These are phyloP conservation scores for Ajuga reptans DNA, from an alignment of 305 asterid genomes.

Conservation along the genomic window DNA sequence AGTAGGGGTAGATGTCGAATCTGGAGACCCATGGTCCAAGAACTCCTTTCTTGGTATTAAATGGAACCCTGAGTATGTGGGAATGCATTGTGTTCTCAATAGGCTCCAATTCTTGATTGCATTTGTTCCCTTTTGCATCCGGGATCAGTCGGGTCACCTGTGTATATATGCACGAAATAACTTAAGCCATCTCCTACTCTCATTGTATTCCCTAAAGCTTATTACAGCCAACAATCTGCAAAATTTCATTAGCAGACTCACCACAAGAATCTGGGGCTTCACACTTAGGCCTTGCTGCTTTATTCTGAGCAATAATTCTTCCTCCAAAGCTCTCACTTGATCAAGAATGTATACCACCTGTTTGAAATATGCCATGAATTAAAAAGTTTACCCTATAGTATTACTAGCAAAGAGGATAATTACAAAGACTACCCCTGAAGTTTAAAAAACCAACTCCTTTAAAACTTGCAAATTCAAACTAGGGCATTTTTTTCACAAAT, in stretches of 20 bases:
- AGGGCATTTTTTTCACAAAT: no score
- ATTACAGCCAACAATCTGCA: background rate
- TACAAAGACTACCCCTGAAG: no score
- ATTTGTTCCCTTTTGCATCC: slow-evolving; percentile 68
- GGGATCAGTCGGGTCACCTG: slow-evolving; percentile 78
- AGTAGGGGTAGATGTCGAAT: slow-evolving; percentile 67
- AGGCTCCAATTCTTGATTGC: slow-evolving; percentile 67
- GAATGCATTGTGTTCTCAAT: slow-evolving; percentile 52
- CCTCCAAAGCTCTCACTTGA: slow-evolving; percentile 79
- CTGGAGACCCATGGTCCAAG: slow-evolving; percentile 73
- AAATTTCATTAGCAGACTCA: slow-evolving; percentile 23
- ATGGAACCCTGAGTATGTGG: slow-evolving; percentile 67
- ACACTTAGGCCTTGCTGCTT: slow-evolving; percentile 60
- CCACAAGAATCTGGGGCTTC: slow-evolving; percentile 80
- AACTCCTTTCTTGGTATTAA: slow-evolving; percentile 52
- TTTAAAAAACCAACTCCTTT: no score
- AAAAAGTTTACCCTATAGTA: background rate
- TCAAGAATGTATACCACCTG: slow-evolving; percentile 87
- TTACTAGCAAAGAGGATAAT: background rate
- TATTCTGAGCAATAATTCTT: slow-evolving; percentile 58
- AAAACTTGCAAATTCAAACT: no score
- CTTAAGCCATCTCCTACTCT: slow-evolving; percentile 13
- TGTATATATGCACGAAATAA: slow-evolving; percentile 9
- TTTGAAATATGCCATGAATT: slow-evolving; percentile 6
- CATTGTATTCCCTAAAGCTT: background rate